These are phyloP conservation scores for Tilletiopsis washingtonensis DNA, from an alignment of 1,284 basidiomycete species.

Conservation along the genomic window DNA sequence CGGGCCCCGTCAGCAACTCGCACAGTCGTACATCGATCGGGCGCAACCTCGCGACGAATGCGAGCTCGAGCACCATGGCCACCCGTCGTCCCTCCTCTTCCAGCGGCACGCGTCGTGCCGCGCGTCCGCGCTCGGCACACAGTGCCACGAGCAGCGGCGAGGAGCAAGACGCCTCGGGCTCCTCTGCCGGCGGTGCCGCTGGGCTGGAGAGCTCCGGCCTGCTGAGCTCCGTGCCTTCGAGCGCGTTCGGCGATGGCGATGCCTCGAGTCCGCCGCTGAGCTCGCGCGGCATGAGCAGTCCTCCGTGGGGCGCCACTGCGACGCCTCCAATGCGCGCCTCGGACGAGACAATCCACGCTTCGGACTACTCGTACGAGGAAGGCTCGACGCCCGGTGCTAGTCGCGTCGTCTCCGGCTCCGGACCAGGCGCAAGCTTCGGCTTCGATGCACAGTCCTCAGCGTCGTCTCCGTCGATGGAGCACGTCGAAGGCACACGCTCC, in stretches of 20 bases:
- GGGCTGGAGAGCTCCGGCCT: constrained; percentile 17
- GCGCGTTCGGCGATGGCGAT: constrained; percentile 11
- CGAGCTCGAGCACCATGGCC: neutral
- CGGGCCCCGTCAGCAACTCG: constrained; percentile 21
- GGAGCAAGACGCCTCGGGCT: neutral
- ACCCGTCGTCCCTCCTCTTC: constrained; percentile 1
- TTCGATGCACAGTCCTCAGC: no score
- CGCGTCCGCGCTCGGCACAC: constrained; percentile 19
- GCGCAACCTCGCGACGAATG: neutral
- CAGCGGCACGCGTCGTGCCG: constrained; percentile 20
- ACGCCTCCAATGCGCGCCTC: no score
- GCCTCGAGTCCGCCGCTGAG: neutral
- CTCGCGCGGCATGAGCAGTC: neutral
- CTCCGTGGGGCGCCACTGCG: neutral
- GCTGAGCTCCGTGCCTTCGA: constrained; percentile 25
- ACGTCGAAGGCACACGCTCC: neutral
- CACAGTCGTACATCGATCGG: constrained; percentile 22
- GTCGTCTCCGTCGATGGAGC: neutral
- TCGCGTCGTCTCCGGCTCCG: neutral
- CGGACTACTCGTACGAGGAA: neutral
- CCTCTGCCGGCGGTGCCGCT: no score
- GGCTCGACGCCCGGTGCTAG: neutral
- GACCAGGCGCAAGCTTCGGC: no score
- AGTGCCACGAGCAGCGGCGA: constrained; percentile 15
- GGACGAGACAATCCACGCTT: no score